phyloP scores from a whole-genome alignment of 108 stramenopile genomes.

The Nannochloropsis gaditana region DNA sequence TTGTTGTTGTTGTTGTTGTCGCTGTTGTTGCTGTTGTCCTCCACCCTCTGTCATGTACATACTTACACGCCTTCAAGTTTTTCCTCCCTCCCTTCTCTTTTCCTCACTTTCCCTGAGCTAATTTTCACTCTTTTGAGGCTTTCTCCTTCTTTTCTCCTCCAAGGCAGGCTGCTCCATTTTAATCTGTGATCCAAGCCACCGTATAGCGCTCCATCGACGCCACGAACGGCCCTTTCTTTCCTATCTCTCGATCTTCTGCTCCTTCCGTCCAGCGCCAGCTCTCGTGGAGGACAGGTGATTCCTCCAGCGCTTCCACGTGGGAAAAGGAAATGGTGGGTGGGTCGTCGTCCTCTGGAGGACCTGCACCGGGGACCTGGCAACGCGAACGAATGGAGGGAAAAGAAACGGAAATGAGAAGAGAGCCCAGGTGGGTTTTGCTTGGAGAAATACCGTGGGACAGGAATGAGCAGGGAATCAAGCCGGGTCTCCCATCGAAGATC shows the following conservation, averaged over 20 bases:
- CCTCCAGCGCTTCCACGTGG: background rate
- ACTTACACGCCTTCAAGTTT: too few species aligned
- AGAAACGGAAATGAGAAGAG: background rate
- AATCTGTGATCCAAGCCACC: background rate
- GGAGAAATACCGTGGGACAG: too few species aligned
- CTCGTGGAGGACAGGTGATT: background rate
- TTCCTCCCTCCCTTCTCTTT: background rate
- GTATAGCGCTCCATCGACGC: constrained; percentile 8
- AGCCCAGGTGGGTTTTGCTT: too few species aligned
- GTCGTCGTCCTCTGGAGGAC: background rate
- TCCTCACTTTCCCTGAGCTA: background rate
- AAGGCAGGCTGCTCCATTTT: background rate
- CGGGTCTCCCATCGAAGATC: too few species aligned
- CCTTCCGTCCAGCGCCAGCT: background rate
- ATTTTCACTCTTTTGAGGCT: background rate
- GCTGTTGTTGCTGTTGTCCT: too few species aligned
- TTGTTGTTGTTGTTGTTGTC: too few species aligned
- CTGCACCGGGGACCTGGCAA: background rate
- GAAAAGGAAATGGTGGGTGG: background rate
- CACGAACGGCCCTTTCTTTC: background rate
- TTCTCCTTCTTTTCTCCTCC: background rate
- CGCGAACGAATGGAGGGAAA: background rate
- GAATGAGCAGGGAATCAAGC: too few species aligned
- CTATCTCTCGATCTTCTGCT: background rate
- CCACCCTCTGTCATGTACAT: too few species aligned